Conservation (phyloP, 768 basidiomycete species). For the Phylloporus sp. region DNA sequence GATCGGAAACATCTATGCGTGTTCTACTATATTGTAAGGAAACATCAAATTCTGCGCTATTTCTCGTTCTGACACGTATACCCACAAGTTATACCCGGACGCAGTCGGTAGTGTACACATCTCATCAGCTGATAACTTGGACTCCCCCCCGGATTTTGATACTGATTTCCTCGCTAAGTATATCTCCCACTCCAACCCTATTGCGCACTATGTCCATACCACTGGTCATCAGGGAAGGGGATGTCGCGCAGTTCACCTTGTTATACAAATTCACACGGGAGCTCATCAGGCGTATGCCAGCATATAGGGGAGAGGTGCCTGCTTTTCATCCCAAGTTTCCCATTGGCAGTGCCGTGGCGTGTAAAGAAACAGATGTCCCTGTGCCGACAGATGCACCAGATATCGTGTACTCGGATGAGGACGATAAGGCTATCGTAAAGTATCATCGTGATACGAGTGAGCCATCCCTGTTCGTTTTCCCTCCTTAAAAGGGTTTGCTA, state of each 20-base stretch:
- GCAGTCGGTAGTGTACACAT: conserved; percentile 48
- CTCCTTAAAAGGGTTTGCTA: too few species aligned
- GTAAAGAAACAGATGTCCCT: conserved; percentile 15
- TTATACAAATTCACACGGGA: conserved; percentile 53
- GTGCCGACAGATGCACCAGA: conserved; percentile 23
- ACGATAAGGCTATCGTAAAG: conserved; percentile 31
- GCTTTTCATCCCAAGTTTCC: conserved; percentile 24
- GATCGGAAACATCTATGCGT: conserved; percentile 27
- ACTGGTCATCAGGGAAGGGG: conserved; percentile 18
- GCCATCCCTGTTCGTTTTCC: too few species aligned
- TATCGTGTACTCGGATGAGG: conserved; percentile 31
- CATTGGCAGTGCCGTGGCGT: conserved; percentile 24
- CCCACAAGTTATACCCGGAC: conserved; percentile 36
- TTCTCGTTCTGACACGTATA: not conserved
- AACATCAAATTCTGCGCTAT: not conserved
- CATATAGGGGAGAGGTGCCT: conserved; percentile 12
- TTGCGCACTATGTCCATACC: not conserved
- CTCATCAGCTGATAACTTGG: conserved; percentile 36
- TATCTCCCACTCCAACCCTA: conserved; percentile 2
- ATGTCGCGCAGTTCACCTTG: conserved; percentile 45
- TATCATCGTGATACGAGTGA: conserved; percentile 11
- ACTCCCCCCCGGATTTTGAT: conserved; percentile 41
- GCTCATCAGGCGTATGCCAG: too few species aligned
- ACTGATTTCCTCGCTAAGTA: conserved; percentile 44
- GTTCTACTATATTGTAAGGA: conserved; percentile 31